A percentile compares a stretch with the other conserved stretches of the same genome.
These are phyloP conservation scores for Lodderomyces jiufengensis DNA, from an alignment of 1,139 yeast genomes.

Conservation along the genomic window DNA sequence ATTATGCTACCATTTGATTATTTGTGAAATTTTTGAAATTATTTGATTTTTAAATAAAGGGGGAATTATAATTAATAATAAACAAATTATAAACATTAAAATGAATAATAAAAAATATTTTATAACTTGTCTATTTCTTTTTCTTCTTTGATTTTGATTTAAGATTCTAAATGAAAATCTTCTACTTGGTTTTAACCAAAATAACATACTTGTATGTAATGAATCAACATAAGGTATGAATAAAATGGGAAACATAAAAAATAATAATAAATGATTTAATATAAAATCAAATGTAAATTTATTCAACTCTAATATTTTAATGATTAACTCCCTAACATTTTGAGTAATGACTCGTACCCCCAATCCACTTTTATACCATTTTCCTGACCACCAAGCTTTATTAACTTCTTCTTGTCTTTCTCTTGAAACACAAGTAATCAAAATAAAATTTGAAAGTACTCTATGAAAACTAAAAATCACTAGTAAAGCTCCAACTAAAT, in stretches of 20 bases:
- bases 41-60: constrained; percentile 9
- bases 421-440: constrained; percentile 49
- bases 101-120: constrained; percentile 22
- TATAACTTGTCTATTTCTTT: constrained; percentile 15
- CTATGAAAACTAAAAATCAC: constrained; percentile 56
- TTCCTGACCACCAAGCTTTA: constrained; percentile 85
- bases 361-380: constrained; percentile 60
- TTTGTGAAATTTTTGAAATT: constrained; percentile 3
- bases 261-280: constrained; percentile 60
- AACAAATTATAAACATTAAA: constrained; percentile 14
- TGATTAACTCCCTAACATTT: constrained; percentile 64
- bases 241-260: constrained; percentile 58
- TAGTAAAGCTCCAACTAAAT: constrained; percentile 56
- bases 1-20: constrained; percentile 1
- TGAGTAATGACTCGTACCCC: constrained; percentile 61
- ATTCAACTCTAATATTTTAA: constrained; percentile 67
- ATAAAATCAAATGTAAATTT: constrained; percentile 70
- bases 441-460: constrained; percentile 30
- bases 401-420: constrained; percentile 59
- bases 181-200: constrained; percentile 34
- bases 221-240: constrained; percentile 59
- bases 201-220: constrained; percentile 33
- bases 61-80: constrained; percentile 17
- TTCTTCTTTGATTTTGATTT: constrained; percentile 20
- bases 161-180: constrained; percentile 26